A percentile compares a stretch with the other conserved stretches of the same genome.
These are phyloP conservation scores for Phytopythium delawarense DNA, from an alignment of 352 stramenopile species.

Conservation along the genomic window DNA sequence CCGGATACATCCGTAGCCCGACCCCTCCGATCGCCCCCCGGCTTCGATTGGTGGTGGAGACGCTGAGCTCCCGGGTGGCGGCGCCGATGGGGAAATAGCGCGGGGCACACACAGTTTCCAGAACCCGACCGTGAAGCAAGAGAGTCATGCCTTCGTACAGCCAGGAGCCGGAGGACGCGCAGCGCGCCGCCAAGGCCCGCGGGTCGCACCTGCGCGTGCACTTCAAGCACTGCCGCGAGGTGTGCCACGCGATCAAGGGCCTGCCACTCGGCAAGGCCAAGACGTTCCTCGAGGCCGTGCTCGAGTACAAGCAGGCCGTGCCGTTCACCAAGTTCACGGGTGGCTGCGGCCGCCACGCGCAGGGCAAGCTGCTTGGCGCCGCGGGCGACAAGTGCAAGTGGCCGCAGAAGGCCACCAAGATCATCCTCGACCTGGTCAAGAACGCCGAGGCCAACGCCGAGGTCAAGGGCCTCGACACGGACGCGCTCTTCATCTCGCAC, in stretches of 20 bases:
- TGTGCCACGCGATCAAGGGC: slow-evolving; percentile 97
- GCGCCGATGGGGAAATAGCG: neutral
- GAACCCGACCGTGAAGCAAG: slow-evolving; percentile 81
- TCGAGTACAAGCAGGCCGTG: slow-evolving; percentile 97
- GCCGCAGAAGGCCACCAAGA: slow-evolving; percentile 98
- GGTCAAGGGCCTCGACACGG: slow-evolving; percentile 96
- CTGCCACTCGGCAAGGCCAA: slow-evolving; percentile 95
- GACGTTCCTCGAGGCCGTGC: slow-evolving; percentile 95
- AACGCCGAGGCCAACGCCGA: slow-evolving; percentile 99
- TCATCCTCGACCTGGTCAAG: slow-evolving; percentile 97
- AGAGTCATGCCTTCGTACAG: slow-evolving; percentile 83
- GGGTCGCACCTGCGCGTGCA: slow-evolving; percentile 97
- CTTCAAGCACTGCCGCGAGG: slow-evolving; percentile 99
- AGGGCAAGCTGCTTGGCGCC: slow-evolving; percentile 94
- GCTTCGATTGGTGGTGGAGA: slow-evolving; percentile 11
- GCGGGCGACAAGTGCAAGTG: slow-evolving; percentile 97
- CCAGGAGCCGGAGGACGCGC: slow-evolving; percentile 88
- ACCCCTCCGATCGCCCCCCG: neutral
- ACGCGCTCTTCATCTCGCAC: slow-evolving; percentile 97
- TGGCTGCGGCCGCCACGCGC: slow-evolving; percentile 96
- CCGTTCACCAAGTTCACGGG: slow-evolving; percentile 99
- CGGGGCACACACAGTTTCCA: slow-evolving; percentile 34
- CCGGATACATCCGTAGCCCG: neutral
- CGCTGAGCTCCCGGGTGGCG: neutral
- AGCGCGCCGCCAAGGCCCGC: slow-evolving; percentile 91